Evolutionary conservation across 345 rosid species (phyloP), one percentile per base, ranked within the genome.

Genomic region (Gossypium stocksii): DNA sequence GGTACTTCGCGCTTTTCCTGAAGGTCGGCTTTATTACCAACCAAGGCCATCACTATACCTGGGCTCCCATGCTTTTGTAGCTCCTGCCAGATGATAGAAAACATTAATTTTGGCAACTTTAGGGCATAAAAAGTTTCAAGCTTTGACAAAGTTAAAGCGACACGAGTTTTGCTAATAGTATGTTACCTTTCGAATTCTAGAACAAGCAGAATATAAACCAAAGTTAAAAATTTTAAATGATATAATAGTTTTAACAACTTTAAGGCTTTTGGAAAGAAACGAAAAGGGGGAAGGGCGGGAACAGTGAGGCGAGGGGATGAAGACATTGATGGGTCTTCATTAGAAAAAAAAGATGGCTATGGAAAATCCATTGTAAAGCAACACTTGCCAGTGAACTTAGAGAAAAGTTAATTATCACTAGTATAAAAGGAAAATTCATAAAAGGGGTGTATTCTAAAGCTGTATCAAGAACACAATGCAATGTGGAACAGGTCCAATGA

Each of bases 11-110:
- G 86, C 29, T 79, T 89, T 72, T 89, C 97, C 72, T 87, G 87
- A 82, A 92, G 93, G 83, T 94, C 98, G 53, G 97, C 98, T 82
- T 94, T 94, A 88, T 94, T 94, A 78, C 97, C 98, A 71, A 94
- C 98, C 81, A 94, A 84, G 80, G 97, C 97, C 97, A 92, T 83
- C 44, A 94, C 95, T 81, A 94, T 94, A 75, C 91, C 93, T 70
- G 97, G 91, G 86, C 91, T 89, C 74, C 98, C 98, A 76, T 94
- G 98, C 80, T 94, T 94, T 80, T 94, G 97, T 75, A 94, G 85
- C 83, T 94, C 97, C 98, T 94, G 89, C 76, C 46, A 70, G 64
- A 85, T 15, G 70, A n/a, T 73, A 44, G n/a, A 65, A 69, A 20
- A 67, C 66, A 34, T 45, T 59, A 44, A 46, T 75, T 57, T 69